phyloP scores from a whole-genome alignment of 352 stramenopile genomes.

The Phytophthora constricta region DNA sequence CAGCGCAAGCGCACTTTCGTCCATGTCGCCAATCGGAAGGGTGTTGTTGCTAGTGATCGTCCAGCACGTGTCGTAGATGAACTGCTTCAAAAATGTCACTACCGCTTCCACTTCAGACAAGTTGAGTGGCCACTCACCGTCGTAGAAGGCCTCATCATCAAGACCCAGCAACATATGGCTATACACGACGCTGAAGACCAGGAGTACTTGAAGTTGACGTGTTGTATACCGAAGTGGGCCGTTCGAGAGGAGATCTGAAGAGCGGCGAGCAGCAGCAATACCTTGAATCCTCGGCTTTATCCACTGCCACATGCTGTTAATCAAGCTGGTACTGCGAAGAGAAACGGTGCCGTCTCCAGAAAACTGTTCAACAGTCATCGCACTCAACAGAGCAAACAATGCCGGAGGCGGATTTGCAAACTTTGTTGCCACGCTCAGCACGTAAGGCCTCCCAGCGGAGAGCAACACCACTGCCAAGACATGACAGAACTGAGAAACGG shows the following conservation, averaged over 20 bases:
- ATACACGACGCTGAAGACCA: constrained; percentile 72
- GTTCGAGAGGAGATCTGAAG: constrained; percentile 13
- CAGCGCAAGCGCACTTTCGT: constrained; percentile 35
- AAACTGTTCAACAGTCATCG: constrained; percentile 48
- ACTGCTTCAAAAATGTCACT: constrained; percentile 63
- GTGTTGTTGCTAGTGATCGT: constrained; percentile 37
- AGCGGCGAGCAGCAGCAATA: constrained; percentile 13
- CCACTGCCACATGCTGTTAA: constrained; percentile 53
- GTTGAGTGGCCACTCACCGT: constrained; percentile 59
- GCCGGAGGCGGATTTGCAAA: constrained; percentile 52
- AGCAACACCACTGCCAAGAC: constrained; percentile 54
- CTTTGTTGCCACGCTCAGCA: constrained; percentile 50
- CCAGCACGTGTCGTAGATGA: constrained; percentile 78
- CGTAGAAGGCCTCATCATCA: constrained; percentile 79
- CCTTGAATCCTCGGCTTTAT: constrained; percentile 27
- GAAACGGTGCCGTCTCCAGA: neutral
- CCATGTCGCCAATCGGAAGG: constrained; percentile 23
- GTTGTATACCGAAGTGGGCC: constrained; percentile 23
- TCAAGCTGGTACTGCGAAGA: constrained; percentile 15
- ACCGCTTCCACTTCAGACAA: constrained; percentile 50
- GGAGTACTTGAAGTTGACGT: constrained; percentile 44
- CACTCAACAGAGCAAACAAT: constrained; percentile 61
- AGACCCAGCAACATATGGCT: constrained; percentile 70
- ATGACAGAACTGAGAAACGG: constrained; percentile 39
- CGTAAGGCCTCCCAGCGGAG: constrained; percentile 47